These are phyloP conservation scores for Naganishia friedmannii DNA, from an alignment of 768 basidiomycete species.

Conservation along the genomic window DNA sequence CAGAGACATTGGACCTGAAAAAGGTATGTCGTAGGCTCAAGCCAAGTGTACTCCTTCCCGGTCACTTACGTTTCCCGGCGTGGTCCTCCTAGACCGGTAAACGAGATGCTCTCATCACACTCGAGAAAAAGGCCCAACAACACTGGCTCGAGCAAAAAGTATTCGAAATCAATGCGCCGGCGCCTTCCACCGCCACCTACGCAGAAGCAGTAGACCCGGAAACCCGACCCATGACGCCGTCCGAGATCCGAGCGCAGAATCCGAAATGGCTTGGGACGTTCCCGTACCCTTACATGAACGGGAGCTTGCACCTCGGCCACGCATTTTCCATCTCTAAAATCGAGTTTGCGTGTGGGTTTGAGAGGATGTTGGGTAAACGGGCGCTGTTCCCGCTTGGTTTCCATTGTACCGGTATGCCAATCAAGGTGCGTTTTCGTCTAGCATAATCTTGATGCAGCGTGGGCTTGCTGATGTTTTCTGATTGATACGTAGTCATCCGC, in stretches of 20 bases:
- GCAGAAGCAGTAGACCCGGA: slow-evolving; percentile 57
- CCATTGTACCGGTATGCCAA: slow-evolving; percentile 98
- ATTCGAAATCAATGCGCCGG: slow-evolving; percentile 83
- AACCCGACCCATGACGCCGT: slow-evolving; percentile 33
- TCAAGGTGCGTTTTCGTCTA: slow-evolving; percentile 69
- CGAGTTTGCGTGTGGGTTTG: slow-evolving; percentile 92
- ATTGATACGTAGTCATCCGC: slow-evolving; percentile 95
- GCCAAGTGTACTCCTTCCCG: not conserved
- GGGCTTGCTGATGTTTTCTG: no score
- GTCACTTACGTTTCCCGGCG: not conserved
- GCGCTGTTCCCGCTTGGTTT: slow-evolving; percentile 96
- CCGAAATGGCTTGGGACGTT: slow-evolving; percentile 98
- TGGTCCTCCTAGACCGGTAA: slow-evolving; percentile 73
- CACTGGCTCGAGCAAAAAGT: slow-evolving; percentile 72
- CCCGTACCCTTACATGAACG: slow-evolving; percentile 98
- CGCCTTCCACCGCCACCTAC: slow-evolving; percentile 50
- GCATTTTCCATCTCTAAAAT: slow-evolving; percentile 98
- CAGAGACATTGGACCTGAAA: slow-evolving; percentile 48
- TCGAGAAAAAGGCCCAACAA: slow-evolving; percentile 81
- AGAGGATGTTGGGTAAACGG: slow-evolving; percentile 89
- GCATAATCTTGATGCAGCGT: no score
- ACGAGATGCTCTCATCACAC: slow-evolving; percentile 74
- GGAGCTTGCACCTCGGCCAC: slow-evolving; percentile 92
- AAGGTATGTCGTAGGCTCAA: slow-evolving; percentile 38
- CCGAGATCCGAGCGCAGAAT: slow-evolving; percentile 68